Evolutionary conservation across 108 stramenopile species (phyloP).

Genomic region (Fragilaria crotonensis): DNA sequence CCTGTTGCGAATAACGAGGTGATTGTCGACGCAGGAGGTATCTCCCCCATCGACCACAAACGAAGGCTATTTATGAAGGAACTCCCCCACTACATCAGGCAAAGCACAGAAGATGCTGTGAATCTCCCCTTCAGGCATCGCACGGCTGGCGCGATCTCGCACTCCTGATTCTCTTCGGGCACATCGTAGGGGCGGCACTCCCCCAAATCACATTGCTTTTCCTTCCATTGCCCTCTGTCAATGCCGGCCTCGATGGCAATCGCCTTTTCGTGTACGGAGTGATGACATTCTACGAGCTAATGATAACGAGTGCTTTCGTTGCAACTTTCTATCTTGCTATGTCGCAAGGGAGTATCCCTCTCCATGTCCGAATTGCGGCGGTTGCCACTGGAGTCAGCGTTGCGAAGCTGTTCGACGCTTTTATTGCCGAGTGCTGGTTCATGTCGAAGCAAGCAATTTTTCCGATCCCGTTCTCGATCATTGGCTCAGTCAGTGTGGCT

Average conservation of each 20-base stretch:
- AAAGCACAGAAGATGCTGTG: too few relatives aligned
- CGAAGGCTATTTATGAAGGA: too few relatives aligned
- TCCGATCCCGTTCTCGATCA: conserved; percentile 21
- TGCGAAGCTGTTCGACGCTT: conserved; percentile 6
- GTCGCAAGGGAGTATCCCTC: conserved; percentile 8
- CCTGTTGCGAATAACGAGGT: too few relatives aligned
- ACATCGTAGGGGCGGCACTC: too few relatives aligned
- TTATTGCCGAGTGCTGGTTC: conserved; percentile 12
- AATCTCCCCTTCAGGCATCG: too few relatives aligned
- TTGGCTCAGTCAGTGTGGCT: conserved; percentile 5
- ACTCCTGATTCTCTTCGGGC: too few relatives aligned
- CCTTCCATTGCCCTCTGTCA: conserved; percentile 13
- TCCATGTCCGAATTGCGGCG: conserved; percentile 3
- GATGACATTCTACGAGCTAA: conserved; percentile 7
- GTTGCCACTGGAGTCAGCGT: conserved; percentile 4
- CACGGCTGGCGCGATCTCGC: too few relatives aligned
- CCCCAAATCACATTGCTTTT: too few relatives aligned
- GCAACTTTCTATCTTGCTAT: conserved; percentile 18
- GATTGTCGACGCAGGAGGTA: too few relatives aligned
- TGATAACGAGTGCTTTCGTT: conserved; percentile 10
- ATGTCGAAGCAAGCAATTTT: conserved; percentile 1
- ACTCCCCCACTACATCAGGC: too few relatives aligned
- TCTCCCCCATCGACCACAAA: too few relatives aligned
- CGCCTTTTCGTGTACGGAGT: conserved; percentile 14
- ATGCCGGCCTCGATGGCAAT: conserved; percentile 9